Percentiles rank a stretch among this genome's conserved stretches.
These are phyloP conservation scores for Fusarium temperatum DNA, from an alignment of 2,329 filamentous ascomycete genomes.

Conservation along the genomic window DNA sequence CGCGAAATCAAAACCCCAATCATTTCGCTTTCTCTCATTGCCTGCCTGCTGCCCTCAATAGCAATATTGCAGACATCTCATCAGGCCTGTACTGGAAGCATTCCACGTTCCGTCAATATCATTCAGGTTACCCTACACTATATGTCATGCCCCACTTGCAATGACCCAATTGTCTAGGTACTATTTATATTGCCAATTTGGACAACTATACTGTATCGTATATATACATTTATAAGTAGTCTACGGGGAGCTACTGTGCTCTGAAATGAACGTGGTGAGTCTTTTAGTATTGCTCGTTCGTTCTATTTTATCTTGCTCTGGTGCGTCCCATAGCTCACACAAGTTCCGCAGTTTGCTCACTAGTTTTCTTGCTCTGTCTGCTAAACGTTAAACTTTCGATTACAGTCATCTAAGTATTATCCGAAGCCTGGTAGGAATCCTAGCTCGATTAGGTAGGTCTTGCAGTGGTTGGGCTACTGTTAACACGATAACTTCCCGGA, in stretches of 20 bases:
- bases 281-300: constrained; percentile 64
- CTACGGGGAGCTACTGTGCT: constrained; percentile 57
- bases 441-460: constrained; percentile 65
- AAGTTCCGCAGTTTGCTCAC: constrained; percentile 52
- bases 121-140: constrained; percentile 2
- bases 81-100: background rate
- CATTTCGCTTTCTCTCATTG: background rate
- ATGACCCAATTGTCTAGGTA: background rate
- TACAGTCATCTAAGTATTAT: constrained; percentile 64
- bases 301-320: background rate
- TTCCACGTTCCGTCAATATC: background rate
- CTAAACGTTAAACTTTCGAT: constrained; percentile 62
- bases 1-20: background rate
- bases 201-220: constrained; percentile 47
- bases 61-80: background rate
- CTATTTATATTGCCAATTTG: constrained; percentile 43
- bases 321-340: background rate
- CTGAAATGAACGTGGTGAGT: constrained; percentile 61
- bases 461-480: background rate
- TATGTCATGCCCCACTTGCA: background rate
- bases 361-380: constrained; percentile 65
- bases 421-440: constrained; percentile 62
- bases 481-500: constrained; percentile 45
- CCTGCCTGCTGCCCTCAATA: too few relatives aligned
- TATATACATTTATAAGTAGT: constrained; percentile 46